Evolutionary conservation across 2,329 filamentous ascomycete species (phyloP).

Genomic region (Xylaria multiplex): DNA sequence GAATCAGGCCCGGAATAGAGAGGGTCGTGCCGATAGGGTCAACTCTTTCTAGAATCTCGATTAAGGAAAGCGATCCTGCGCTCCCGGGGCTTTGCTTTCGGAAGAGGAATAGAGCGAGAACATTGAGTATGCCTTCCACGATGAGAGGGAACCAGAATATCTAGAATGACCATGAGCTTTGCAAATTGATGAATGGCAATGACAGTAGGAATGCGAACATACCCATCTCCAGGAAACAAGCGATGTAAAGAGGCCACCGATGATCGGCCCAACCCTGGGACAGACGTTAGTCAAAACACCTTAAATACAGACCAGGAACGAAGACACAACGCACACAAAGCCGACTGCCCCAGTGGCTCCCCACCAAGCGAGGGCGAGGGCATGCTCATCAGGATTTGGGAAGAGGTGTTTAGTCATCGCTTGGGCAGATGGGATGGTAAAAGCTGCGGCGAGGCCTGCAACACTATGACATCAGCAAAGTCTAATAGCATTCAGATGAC

Average conservation of each 20-base stretch:
- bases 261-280: constrained; percentile 7
- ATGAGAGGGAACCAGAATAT: constrained; percentile 18
- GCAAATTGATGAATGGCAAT: neutral
- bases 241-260: constrained; percentile 10
- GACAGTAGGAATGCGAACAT: neutral
- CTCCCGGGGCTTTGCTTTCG: neutral
- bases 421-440: constrained; percentile 14
- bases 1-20: constrained; percentile 12
- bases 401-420: constrained; percentile 8
- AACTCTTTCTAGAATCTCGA: neutral
- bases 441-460: constrained; percentile 9
- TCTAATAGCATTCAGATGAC: neutral
- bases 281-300: neutral
- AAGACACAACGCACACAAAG: constrained; percentile 1
- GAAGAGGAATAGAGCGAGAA: constrained; percentile 7
- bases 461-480: neutral
- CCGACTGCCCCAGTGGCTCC: neutral
- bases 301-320: neutral
- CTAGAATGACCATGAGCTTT: neutral
- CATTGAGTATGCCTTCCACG: constrained; percentile 2
- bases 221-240: constrained; percentile 18
- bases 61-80: constrained; percentile 3
- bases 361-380: constrained; percentile 4
- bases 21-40: constrained; percentile 6
- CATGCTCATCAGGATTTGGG: neutral